Evolutionary conservation across 306 rosid species (phyloP).

Genomic region (Gastrolobium bilobum): DNA sequence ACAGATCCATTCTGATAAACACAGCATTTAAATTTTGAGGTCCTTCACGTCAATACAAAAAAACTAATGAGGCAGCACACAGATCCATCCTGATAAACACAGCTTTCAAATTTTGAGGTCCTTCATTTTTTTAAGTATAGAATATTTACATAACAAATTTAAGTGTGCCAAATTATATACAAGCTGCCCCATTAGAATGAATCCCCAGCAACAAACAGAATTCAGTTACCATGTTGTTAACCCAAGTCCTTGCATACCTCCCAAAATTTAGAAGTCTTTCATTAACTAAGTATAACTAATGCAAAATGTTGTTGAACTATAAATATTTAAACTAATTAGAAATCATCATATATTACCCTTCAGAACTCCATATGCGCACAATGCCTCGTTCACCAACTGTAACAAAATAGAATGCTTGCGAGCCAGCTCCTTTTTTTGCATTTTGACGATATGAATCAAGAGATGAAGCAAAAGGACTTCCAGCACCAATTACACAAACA

Average conservation of each 20-base stretch:
- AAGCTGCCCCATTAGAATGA: slow-evolving; percentile 12
- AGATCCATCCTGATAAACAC: slow-evolving; percentile 23
- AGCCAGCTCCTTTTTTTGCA: slow-evolving; percentile 56
- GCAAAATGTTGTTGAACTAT: slow-evolving; percentile 20
- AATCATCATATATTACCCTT: slow-evolving; percentile 65
- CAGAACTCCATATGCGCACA: slow-evolving; percentile 92
- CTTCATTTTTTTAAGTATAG: neutral
- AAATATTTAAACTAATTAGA: slow-evolving; percentile 31
- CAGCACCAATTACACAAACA: slow-evolving; percentile 67
- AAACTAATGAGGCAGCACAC: slow-evolving; percentile 38
- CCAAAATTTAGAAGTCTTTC: slow-evolving; percentile 21
- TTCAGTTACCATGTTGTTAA: neutral
- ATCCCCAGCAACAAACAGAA: neutral
- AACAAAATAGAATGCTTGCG: slow-evolving; percentile 63
- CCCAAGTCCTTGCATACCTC: neutral
- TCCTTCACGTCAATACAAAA: neutral
- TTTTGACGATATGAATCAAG: slow-evolving; percentile 52
- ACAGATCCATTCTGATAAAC: slow-evolving; percentile 25
- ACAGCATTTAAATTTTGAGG: neutral
- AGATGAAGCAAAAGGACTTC: slow-evolving; percentile 65
- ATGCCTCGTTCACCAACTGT: slow-evolving; percentile 93
- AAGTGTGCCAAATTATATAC: slow-evolving; percentile 2
- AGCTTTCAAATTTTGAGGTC: neutral
- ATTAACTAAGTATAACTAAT: neutral
- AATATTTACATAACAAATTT: slow-evolving; percentile 8